Conservation (phyloP, 345 rosid species). For the Eucalyptus polybractea region DNA sequence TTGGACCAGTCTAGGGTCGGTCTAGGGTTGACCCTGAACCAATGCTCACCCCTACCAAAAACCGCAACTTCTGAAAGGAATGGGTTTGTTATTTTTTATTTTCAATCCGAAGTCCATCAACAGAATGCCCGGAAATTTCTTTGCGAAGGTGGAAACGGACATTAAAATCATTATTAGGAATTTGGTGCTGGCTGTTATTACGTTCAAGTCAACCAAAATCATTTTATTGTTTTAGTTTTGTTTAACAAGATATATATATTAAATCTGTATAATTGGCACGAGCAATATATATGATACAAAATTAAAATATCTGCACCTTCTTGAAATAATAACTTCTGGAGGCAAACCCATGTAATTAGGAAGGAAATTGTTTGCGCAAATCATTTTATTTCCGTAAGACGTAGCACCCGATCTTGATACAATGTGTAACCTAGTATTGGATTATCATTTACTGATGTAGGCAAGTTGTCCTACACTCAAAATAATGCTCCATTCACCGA, state of each 20-base stretch:
- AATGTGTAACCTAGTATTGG: too few species aligned
- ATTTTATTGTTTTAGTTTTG: not conserved
- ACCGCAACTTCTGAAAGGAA: too few species aligned
- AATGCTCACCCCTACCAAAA: too few species aligned
- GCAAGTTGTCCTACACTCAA: not conserved
- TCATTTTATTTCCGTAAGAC: too few species aligned
- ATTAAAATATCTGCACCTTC: too few species aligned
- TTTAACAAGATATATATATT: not conserved
- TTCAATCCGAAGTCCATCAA: too few species aligned
- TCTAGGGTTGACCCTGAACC: too few species aligned
- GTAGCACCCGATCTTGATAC: not conserved
- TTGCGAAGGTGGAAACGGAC: too few species aligned
- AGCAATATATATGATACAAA: not conserved
- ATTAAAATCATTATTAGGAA: not conserved
- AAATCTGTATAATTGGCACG: not conserved
- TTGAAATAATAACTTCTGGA: too few species aligned
- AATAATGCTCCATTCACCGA: not conserved
- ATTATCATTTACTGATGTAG: not conserved
- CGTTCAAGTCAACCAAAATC: not conserved
- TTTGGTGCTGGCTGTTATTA: not conserved
- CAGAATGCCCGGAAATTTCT: too few species aligned
- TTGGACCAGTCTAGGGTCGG: too few species aligned
- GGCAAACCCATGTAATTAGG: not conserved
- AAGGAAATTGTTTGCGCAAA: not conserved
- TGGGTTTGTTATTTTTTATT: too few species aligned